Percentiles rank a stretch among this genome's conserved stretches.
Evolutionary conservation across 208 protist species (phyloP).

Genomic region (Tritrichomonas foetus): DNA sequence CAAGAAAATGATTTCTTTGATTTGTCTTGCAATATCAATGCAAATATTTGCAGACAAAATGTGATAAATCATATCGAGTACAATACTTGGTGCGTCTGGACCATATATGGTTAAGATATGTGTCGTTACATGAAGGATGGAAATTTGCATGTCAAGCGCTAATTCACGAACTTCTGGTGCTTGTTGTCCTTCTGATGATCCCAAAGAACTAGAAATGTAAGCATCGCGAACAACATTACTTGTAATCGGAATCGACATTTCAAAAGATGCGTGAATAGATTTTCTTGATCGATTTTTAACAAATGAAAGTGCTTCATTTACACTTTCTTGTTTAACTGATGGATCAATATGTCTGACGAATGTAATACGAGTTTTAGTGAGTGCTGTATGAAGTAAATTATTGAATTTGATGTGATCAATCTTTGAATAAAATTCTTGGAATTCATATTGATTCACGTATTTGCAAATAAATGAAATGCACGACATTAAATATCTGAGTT

Average conservation of each 20-base stretch:
- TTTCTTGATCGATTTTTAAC: too few species aligned
- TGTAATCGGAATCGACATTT: not conserved
- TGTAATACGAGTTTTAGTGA: too few species aligned
- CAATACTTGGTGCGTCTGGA: not conserved
- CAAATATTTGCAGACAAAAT: not conserved
- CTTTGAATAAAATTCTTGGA: not conserved
- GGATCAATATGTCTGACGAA: too few species aligned
- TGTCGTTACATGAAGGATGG: not conserved
- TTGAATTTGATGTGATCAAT: too few species aligned
- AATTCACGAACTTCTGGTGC: not conserved
- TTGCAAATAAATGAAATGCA: not conserved
- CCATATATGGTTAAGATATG: not conserved
- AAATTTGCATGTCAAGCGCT: not conserved
- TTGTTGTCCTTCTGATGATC: not conserved
- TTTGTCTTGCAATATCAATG: not conserved
- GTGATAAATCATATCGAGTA: not conserved
- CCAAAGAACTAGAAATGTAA: not conserved
- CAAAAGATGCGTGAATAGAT: too few species aligned
- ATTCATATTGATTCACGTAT: not conserved
- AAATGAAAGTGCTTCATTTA: too few species aligned
- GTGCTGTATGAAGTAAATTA: too few species aligned
- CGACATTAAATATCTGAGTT: not conserved
- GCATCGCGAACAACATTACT: not conserved
- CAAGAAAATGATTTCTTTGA: not conserved
- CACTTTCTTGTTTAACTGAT: too few species aligned